Evolutionary conservation across 805 yeast genomes (phyloP).

Genomic region (Komagataella ulmi): DNA sequence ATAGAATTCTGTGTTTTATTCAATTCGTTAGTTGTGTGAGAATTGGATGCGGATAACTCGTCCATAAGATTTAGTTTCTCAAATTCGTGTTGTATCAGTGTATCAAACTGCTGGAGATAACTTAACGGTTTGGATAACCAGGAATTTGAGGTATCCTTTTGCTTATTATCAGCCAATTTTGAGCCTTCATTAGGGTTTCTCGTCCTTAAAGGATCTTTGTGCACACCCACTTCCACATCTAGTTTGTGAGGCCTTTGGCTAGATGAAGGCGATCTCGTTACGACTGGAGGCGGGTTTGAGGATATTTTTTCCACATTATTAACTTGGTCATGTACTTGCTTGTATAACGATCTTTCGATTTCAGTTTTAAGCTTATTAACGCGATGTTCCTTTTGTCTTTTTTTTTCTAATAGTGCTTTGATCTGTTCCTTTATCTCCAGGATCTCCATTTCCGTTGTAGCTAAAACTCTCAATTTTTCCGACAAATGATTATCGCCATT

Average conservation of each 20-base stretch:
- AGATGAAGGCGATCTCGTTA: not conserved
- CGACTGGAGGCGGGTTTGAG: not conserved
- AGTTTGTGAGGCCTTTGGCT: not conserved
- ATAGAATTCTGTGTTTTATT: constrained; percentile 23
- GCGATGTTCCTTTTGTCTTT: constrained; percentile 31
- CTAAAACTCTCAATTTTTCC: constrained; percentile 44
- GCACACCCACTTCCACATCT: not conserved
- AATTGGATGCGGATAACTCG: not conserved
- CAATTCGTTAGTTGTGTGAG: not conserved
- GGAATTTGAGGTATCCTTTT: constrained; percentile 12
- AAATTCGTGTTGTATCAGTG: constrained; percentile 49
- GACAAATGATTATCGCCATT: constrained; percentile 23
- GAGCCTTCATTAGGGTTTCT: not conserved
- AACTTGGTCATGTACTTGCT: constrained; percentile 18
- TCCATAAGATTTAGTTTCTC: constrained; percentile 30
- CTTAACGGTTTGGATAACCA: constrained; percentile 39
- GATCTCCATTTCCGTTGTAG: constrained; percentile 55
- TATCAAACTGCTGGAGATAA: constrained; percentile 56
- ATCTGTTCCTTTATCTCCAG: constrained; percentile 50
- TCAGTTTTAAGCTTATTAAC: constrained; percentile 33
- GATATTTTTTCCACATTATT: not conserved
- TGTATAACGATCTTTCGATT: constrained; percentile 31
- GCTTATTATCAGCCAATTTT: constrained; percentile 2
- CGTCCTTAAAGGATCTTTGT: not conserved
- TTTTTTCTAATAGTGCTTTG: constrained; percentile 24